Percentiles rank a stretch among this genome's conserved stretches.
Conservation (phyloP, 1,139 yeast species). For the Geotrichum siamense region DNA sequence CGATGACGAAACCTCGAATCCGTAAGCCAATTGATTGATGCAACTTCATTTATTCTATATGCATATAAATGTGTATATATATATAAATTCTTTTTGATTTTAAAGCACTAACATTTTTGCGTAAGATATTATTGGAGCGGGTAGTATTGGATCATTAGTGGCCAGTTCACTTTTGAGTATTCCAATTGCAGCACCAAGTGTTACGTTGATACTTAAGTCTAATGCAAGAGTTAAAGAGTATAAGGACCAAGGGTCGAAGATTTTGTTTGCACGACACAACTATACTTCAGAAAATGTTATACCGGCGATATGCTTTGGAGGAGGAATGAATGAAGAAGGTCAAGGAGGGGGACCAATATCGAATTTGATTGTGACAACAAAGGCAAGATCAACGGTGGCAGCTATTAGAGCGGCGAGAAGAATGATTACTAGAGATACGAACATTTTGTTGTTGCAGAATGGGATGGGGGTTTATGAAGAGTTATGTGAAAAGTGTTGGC, state of each 20-base stretch:
- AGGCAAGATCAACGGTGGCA: slow-evolving; percentile 47
- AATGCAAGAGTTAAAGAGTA: slow-evolving; percentile 39
- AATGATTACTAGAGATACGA: slow-evolving; percentile 41
- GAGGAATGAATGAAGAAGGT: background rate
- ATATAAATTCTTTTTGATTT: background rate
- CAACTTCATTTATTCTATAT: no score
- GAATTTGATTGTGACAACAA: slow-evolving; percentile 56
- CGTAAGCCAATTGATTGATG: no score
- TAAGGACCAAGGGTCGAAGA: slow-evolving; percentile 36
- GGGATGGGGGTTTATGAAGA: slow-evolving; percentile 64
- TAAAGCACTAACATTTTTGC: background rate
- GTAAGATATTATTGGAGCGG: slow-evolving; percentile 34
- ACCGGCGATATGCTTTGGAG: slow-evolving; percentile 12
- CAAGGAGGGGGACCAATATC: slow-evolving; percentile 33
- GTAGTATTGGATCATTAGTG: slow-evolving; percentile 36
- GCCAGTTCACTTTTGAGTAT: slow-evolving; percentile 35
- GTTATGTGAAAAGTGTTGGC: slow-evolving; percentile 52
- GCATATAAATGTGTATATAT: no score
- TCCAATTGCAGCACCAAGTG: slow-evolving; percentile 32
- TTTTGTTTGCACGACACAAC: slow-evolving; percentile 19
- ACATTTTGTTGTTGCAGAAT: slow-evolving; percentile 64
- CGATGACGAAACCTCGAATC: slow-evolving; percentile 6
- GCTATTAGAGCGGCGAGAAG: slow-evolving; percentile 45
- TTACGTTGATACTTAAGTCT: slow-evolving; percentile 41
- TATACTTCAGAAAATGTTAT: slow-evolving; percentile 8